These are phyloP conservation scores for Piper longum DNA, from an alignment of 164 flowering plant species.

Conservation along the genomic window DNA sequence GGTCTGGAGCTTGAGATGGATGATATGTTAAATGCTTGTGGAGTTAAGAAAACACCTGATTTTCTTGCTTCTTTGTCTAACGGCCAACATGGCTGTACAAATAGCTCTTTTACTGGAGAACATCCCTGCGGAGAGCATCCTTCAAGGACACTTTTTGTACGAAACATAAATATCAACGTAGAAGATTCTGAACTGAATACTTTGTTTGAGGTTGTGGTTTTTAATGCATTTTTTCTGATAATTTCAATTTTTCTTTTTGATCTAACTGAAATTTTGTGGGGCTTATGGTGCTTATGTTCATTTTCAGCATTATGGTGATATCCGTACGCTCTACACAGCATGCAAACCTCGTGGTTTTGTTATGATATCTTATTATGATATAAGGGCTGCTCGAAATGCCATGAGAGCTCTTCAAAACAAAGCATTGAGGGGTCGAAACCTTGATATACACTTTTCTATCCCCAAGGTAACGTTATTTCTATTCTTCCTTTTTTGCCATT, in stretches of 20 bases:
- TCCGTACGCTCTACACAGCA: conserved; percentile 63
- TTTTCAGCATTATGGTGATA: conserved; percentile 66
- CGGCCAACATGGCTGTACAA: conserved; percentile 15
- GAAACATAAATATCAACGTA: conserved; percentile 59
- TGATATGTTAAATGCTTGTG: conserved; percentile 12
- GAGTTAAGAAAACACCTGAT: conserved; percentile 14
- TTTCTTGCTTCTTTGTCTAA: conserved; percentile 13
- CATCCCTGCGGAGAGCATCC: conserved; percentile 51
- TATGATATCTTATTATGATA: conserved; percentile 67
- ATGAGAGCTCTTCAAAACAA: conserved; percentile 65
- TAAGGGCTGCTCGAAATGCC: conserved; percentile 72
- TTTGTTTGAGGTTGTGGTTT: conserved; percentile 48
- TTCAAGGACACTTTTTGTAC: conserved; percentile 66
- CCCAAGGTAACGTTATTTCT: conserved; percentile 44
- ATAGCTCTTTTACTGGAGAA: conserved; percentile 25
- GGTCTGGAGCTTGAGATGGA: conserved; percentile 63
- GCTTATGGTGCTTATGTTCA: conserved; percentile 1
- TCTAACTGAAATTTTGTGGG: neutral
- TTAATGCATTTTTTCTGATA: no score
- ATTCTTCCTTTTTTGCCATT: neutral
- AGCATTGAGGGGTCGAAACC: conserved; percentile 47
- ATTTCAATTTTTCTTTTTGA: no score
- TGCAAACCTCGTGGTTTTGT: conserved; percentile 77
- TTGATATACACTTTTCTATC: conserved; percentile 69
- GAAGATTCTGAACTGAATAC: conserved; percentile 50